These are phyloP conservation scores for Pseudoturritis turrita DNA, from an alignment of 345 rosid genomes.

Conservation along the genomic window DNA sequence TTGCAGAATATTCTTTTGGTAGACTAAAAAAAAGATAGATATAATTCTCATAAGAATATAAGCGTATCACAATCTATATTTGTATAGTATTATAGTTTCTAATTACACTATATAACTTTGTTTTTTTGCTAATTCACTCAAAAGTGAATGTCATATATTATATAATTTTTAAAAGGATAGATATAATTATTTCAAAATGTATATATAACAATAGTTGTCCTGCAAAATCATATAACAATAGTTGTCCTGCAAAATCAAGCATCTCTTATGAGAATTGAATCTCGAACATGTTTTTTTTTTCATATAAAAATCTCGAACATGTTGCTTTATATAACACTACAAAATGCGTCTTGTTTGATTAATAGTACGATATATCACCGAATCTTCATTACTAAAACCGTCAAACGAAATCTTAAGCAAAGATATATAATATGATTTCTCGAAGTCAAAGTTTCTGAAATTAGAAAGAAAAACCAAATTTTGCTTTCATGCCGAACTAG, in stretches of 20 bases:
- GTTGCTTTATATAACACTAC: neutral
- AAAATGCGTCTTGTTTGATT: neutral
- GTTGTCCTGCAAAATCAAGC: neutral
- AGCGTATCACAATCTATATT: too few relatives aligned
- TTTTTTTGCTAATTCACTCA: too few relatives aligned
- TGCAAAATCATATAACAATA: neutral
- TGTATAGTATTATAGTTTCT: too few relatives aligned
- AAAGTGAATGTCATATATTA: too few relatives aligned
- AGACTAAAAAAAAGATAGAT: too few relatives aligned
- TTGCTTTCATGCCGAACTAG: slow-evolving; percentile 16
- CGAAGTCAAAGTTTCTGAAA: slow-evolving; percentile 22
- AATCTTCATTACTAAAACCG: neutral
- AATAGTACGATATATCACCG: neutral
- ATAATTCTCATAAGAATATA: too few relatives aligned
- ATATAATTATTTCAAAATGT: too few relatives aligned
- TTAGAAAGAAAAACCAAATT: slow-evolving; percentile 19
- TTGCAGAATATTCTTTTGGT: neutral
- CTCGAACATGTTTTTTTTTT: neutral
- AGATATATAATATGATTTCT: neutral
- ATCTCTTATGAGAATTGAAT: neutral
- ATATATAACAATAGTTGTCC: too few relatives aligned
- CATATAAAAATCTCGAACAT: neutral
- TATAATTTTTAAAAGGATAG: too few relatives aligned
- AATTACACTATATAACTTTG: too few relatives aligned
- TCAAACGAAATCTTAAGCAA: neutral